These are phyloP conservation scores for Fulvia fulva DNA, from an alignment of 2,329 filamentous ascomycete genomes.

Conservation along the genomic window DNA sequence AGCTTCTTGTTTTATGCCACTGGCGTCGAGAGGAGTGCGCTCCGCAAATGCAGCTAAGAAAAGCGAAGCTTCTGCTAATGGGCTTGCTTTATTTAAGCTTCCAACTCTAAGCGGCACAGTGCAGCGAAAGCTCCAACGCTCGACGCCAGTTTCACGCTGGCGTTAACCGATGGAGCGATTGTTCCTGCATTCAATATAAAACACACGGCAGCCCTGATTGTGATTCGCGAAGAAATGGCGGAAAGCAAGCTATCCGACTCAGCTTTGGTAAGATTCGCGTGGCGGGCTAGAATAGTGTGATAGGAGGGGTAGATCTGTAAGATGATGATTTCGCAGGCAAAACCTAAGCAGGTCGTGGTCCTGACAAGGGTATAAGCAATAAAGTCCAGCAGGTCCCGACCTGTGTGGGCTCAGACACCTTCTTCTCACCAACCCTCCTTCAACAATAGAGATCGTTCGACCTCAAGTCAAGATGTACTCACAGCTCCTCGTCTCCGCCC, in stretches of 20 bases:
- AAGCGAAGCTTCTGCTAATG: not conserved
- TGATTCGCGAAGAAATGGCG: not conserved
- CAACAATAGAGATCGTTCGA: not conserved
- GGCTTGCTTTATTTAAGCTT: not conserved
- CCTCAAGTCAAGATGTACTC: conserved; percentile 3
- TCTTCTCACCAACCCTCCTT: not conserved
- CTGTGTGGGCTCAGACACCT: not conserved
- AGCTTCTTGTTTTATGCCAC: not conserved
- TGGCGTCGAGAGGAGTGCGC: not conserved
- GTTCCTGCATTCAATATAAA: not conserved
- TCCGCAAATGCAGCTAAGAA: not conserved
- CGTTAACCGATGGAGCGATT: not conserved
- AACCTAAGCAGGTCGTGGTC: not conserved
- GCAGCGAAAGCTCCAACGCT: not conserved
- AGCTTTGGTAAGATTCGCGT: not conserved
- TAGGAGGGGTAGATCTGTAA: not conserved
- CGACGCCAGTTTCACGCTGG: not conserved
- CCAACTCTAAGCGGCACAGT: not conserved
- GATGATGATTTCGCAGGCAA: not conserved
- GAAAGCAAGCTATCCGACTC: not conserved
- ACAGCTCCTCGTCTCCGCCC: conserved; percentile 3
- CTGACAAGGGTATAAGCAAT: not conserved
- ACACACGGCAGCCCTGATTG: not conserved
- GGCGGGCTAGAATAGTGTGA: not conserved
- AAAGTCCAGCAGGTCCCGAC: not conserved